phyloP scores from a whole-genome alignment of 75 land plant genomes.

The Selaginella moellendorffii region DNA sequence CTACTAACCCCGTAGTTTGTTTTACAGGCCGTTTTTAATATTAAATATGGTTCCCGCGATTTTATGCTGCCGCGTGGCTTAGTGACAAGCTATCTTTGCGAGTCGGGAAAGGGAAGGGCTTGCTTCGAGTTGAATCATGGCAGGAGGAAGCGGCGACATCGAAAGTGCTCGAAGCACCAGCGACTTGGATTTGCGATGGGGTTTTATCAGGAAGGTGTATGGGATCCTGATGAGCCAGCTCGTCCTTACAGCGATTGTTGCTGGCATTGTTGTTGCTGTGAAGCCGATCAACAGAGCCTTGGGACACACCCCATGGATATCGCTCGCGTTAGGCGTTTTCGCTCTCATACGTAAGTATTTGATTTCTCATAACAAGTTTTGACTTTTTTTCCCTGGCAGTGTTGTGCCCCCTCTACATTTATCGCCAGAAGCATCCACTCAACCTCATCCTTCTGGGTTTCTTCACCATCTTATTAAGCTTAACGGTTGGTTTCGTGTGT shows the following conservation, averaged over 20 bases:
- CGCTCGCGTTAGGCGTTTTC: background rate
- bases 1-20: constrained; percentile 16
- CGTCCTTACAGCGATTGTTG: background rate
- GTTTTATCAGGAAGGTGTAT: background rate
- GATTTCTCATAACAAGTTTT: background rate
- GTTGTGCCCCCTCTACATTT: background rate
- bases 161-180: background rate
- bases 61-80: too few species aligned
- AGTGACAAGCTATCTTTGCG: too few species aligned
- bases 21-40: background rate
- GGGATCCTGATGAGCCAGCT: background rate
- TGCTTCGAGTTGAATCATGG: background rate
- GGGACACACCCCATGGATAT: background rate
- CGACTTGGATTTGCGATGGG: background rate
- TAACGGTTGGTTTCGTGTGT: background rate
- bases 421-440: background rate
- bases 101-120: background rate
- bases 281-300: background rate
- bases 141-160: background rate
- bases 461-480: background rate
- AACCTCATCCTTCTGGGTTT: background rate
- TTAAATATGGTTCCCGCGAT: background rate
- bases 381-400: background rate
- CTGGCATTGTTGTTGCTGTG: background rate
- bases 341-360: background rate